These are phyloP conservation scores for Mycena albidolilacea DNA, from an alignment of 768 basidiomycete genomes.

Conservation along the genomic window DNA sequence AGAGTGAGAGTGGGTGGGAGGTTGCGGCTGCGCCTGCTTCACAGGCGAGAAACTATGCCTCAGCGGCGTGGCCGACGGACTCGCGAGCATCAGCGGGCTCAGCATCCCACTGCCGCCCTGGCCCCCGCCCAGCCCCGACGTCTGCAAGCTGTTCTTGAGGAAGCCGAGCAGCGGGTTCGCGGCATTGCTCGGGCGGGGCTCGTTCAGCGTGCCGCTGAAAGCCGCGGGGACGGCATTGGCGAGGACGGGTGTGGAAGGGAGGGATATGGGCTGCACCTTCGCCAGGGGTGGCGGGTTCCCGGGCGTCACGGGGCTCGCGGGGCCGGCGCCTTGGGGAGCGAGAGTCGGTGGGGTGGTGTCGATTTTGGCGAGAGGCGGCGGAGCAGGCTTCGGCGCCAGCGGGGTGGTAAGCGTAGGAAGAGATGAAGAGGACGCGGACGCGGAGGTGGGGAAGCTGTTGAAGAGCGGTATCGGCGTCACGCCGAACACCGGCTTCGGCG, in stretches of 20 bases:
- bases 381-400: slow-evolving; percentile 31
- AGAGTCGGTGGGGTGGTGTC: slow-evolving; percentile 44
- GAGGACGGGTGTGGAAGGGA: slow-evolving; percentile 62
- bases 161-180: slow-evolving; percentile 51
- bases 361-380: slow-evolving; percentile 52
- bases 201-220: slow-evolving; percentile 26
- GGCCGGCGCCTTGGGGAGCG: slow-evolving; percentile 16
- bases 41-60: slow-evolving; percentile 33
- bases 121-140: slow-evolving; percentile 40
- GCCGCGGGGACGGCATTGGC: slow-evolving; percentile 9
- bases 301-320: slow-evolving; percentile 44
- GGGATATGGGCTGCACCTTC: slow-evolving; percentile 60
- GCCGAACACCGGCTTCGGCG: slow-evolving; percentile 38
- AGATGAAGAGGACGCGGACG: slow-evolving; percentile 32
- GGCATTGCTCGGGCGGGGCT: slow-evolving; percentile 19
- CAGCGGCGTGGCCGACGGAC: slow-evolving; percentile 43
- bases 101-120: slow-evolving; percentile 51
- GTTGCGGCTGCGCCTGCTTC: slow-evolving; percentile 10
- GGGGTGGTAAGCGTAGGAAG: slow-evolving; percentile 46
- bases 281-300: slow-evolving; percentile 55
- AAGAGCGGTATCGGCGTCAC: slow-evolving; percentile 37
- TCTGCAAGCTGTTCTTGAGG: slow-evolving; percentile 49
- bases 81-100: slow-evolving; percentile 59
- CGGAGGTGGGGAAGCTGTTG: slow-evolving; percentile 38
- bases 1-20: too few relatives aligned